Percentiles rank a stretch among this genome's conserved stretches.
Conservation (phyloP, 2,329 filamentous ascomycete species). For the Fusarium sp. region DNA sequence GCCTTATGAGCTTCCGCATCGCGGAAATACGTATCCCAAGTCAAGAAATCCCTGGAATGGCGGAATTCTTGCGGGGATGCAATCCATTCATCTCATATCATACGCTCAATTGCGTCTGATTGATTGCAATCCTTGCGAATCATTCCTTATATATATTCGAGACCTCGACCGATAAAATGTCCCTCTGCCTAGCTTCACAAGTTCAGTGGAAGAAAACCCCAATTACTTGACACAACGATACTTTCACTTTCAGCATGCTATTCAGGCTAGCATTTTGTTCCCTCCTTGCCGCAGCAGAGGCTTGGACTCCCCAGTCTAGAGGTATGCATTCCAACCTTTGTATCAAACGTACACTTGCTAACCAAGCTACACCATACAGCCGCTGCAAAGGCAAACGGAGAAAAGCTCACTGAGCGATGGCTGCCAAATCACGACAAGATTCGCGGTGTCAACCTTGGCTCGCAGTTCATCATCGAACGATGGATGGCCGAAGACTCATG, state of each 20-base stretch:
- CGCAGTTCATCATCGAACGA: constrained; percentile 48
- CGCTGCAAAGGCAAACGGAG: background rate
- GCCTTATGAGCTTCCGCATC: background rate
- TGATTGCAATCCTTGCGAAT: background rate
- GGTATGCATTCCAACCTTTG: background rate
- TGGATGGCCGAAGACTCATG: constrained; percentile 47
- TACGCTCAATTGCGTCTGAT: background rate
- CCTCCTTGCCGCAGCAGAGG: background rate
- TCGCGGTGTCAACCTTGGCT: constrained; percentile 48
- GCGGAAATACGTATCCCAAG: background rate
- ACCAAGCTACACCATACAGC: background rate
- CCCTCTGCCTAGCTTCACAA: background rate
- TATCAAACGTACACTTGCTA: background rate
- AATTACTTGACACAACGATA: background rate
- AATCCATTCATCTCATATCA: constrained; percentile 1
- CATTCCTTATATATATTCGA: background rate
- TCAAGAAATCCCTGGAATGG: too few species aligned
- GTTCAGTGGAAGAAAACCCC: background rate
- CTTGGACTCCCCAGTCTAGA: constrained; percentile 29
- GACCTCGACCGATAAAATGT: background rate
- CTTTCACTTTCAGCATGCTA: background rate
- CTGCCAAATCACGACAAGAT: constrained; percentile 33
- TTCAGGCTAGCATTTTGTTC: background rate
- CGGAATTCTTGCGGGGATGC: background rate
- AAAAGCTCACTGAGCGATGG: constrained; percentile 27